Evolutionary conservation across 108 stramenopile genomes (phyloP).

Genomic region (Cylindrotheca fusiformis): DNA sequence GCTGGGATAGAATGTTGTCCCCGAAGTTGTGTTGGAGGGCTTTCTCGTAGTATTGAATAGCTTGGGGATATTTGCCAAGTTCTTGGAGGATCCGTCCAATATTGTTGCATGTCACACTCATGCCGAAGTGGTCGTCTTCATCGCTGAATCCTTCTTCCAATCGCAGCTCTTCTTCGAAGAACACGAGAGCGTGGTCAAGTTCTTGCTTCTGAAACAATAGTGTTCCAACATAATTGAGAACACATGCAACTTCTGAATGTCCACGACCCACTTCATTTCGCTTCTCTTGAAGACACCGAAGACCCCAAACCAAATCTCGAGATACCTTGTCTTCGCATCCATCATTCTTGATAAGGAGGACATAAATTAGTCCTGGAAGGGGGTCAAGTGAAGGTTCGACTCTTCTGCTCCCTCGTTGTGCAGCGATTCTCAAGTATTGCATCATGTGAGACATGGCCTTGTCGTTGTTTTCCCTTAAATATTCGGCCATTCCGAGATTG

Average conservation of each 20-base stretch:
- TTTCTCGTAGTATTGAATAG: slow-evolving; percentile 43
- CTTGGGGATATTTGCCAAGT: slow-evolving; percentile 37
- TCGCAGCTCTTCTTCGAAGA: slow-evolving; percentile 45
- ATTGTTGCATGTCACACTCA: slow-evolving; percentile 55
- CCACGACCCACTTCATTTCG: slow-evolving; percentile 28
- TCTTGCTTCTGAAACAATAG: slow-evolving; percentile 44
- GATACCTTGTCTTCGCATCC: slow-evolving; percentile 29
- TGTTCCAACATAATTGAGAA: slow-evolving; percentile 48
- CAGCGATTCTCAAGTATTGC: slow-evolving; percentile 28
- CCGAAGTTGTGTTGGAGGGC: slow-evolving; percentile 15
- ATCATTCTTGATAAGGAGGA: slow-evolving; percentile 45
- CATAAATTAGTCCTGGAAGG: slow-evolving; percentile 33
- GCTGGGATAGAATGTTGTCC: neutral
- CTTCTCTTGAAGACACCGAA: slow-evolving; percentile 40
- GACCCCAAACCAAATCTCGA: slow-evolving; percentile 34
- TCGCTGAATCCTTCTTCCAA: slow-evolving; percentile 32
- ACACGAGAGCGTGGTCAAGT: slow-evolving; percentile 35
- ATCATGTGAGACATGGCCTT: slow-evolving; percentile 31
- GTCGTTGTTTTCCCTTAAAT: slow-evolving; percentile 15
- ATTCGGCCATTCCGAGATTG: slow-evolving; percentile 40
- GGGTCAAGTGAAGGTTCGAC: slow-evolving; percentile 25
- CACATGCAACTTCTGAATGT: slow-evolving; percentile 33
- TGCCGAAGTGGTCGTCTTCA: slow-evolving; percentile 18
- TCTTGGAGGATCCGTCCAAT: slow-evolving; percentile 56
- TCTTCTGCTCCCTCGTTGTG: slow-evolving; percentile 7